phyloP scores from a whole-genome alignment of 495 filamentous ascomycete genomes.

The Neurospora africana region DNA sequence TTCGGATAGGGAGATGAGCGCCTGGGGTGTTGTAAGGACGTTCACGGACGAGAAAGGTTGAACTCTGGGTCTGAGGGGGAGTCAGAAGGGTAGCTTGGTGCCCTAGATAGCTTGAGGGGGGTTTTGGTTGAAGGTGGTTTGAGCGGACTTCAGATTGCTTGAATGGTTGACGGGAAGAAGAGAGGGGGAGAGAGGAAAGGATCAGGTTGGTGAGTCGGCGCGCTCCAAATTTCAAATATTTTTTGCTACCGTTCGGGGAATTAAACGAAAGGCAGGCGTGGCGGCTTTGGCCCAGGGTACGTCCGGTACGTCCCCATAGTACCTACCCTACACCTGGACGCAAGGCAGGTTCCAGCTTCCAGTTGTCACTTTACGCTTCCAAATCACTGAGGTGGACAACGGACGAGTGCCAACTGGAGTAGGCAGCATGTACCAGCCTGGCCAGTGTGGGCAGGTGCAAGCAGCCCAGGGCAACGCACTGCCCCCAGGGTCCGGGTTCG shows the following conservation, averaged over 20 bases:
- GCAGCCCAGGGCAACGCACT: not conserved
- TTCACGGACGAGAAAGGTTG: conserved; percentile 35
- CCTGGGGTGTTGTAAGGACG: conserved; percentile 18
- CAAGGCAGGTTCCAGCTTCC: not conserved
- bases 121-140: conserved; percentile 23
- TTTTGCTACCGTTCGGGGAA: conserved; percentile 31
- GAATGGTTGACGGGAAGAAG: conserved; percentile 34
- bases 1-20: conserved; percentile 21
- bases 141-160: conserved; percentile 33
- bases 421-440: not conserved
- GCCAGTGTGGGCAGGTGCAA: not conserved
- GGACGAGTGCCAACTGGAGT: not conserved
- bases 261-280: conserved; percentile 28
- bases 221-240: conserved; percentile 39
- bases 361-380: not conserved
- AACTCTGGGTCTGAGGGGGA: conserved; percentile 50
- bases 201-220: conserved; percentile 17
- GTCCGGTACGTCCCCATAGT: not conserved
- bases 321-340: not conserved
- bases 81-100: conserved; percentile 79
- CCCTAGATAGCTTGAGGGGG: conserved; percentile 57
- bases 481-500: no score
- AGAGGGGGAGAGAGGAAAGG: conserved; percentile 29
- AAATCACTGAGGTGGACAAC: not conserved
- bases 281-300: conserved; percentile 6